Conservation (phyloP, 2,329 filamentous ascomycete species). For the Scortechinia acanthostroma region DNA sequence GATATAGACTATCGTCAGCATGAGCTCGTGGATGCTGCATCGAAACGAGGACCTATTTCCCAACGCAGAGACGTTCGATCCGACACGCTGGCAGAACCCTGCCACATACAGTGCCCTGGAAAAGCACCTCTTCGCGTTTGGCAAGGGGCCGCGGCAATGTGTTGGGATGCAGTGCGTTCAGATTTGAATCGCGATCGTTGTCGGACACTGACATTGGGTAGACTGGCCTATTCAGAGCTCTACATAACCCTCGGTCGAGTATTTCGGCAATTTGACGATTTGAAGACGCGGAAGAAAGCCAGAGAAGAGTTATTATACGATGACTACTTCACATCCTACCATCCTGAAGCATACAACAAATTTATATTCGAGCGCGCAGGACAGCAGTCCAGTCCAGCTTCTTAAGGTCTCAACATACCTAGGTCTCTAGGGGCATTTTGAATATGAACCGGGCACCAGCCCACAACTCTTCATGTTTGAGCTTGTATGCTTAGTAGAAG, state of each 20-base stretch:
- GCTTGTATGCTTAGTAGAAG: too few species aligned
- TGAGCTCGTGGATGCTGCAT: conserved; percentile 22
- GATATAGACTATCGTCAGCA: conserved; percentile 13
- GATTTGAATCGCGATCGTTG: not conserved
- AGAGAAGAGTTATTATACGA: not conserved
- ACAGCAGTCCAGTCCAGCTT: too few species aligned
- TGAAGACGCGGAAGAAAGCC: not conserved
- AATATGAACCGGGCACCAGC: too few species aligned
- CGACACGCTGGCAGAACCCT: conserved; percentile 18
- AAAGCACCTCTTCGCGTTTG: not conserved
- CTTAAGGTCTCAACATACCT: too few species aligned
- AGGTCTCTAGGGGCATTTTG: too few species aligned
- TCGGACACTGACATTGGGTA: not conserved
- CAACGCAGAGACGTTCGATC: conserved; percentile 19
- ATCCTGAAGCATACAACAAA: not conserved
- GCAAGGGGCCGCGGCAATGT: not conserved
- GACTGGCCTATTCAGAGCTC: not conserved
- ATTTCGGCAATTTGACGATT: not conserved
- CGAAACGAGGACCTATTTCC: conserved; percentile 19
- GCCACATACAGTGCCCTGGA: not conserved
- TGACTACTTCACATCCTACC: not conserved
- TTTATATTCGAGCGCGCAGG: not conserved
- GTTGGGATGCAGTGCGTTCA: not conserved
- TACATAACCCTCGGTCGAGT: not conserved
- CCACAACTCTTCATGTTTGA: too few species aligned